Base-by-base conservation (phyloP, 805 yeast species). In the Sugiyamaella boreocaroliniensis region DNA sequence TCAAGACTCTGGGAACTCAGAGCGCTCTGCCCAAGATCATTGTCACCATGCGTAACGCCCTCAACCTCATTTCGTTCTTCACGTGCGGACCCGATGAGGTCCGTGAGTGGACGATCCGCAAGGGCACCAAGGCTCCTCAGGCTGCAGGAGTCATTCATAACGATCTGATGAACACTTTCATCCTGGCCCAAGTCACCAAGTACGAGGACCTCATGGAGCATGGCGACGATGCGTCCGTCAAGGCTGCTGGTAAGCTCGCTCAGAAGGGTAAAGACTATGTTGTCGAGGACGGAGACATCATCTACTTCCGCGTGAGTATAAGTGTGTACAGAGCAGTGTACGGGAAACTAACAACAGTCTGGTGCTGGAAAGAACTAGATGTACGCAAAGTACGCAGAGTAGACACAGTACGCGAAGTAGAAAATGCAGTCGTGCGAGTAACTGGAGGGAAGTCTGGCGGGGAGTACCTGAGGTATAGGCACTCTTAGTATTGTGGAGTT, bases 111-210 rank as follows among this genome's bases (percentile, higher is more conserved):
- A 93, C 99, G 37, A 82, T 93, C 58, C 82, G 98, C 73, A 76
- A 77, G 61, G 95, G 95, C 62, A 86, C 92, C 46, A 84, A 87
- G 63, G 97, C 97, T 50, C 99, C 99, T n/a, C 89, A 86, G 66
- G 98, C 99, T 45, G 99, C 99, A 19, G 98, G 97, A 69, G 96
- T 93, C 45, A 92, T 92, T 64, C 99, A 93, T 71, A 86, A 90
- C 41, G 99, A 92, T 73, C 80, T 92, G 69, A 90, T 88, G 79
- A 87, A 85, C 70, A 92, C 98, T 19, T 93, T 93, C 69, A 89
- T 93, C 64, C 82, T 89, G 63, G 99, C 98, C 45, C 89, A 89
- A 70, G 86, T 93, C 59, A 89, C 89, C 66, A 90, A 89, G 65
- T 93, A 81, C 74, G 79, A 77, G 20, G 97, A 89, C 66, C 72